Evolutionary conservation across 2,329 filamentous ascomycete genomes (phyloP), one percentile per base, ranked within the genome.

Genomic region (Botrytis elliptica): DNA sequence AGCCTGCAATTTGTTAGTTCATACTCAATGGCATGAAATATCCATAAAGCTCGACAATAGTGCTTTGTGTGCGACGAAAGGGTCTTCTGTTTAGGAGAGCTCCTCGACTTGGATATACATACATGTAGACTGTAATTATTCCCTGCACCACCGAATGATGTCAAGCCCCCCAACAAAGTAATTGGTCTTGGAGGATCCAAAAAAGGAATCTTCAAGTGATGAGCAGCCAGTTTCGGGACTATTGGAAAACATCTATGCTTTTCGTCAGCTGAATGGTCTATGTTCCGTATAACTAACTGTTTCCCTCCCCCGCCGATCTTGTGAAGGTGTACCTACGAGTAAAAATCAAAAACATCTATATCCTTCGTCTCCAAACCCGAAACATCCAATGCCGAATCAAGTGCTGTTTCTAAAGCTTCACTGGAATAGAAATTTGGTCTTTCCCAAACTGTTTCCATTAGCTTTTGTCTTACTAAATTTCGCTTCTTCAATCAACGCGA

Each of bases 51-150:
- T 62, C 14, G 29, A 12, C 0, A 36, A 36, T 6, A 62, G 10
- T 1, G 20, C 33, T 38, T 25, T 9, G 36, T 38, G 20, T n/a
- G 12, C 33, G 36, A 36, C 29, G 10, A 14, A 22, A 25, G 2
- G 2, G 10, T 2, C 12, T 25, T 38, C 20, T 38, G 25, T 22
- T 10, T 8, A 46, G n/a, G 1, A 18, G 20, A 42, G 46, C 1
- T 14, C 0, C 1, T 9, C 60, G 20, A 33, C 16, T 49, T 20
- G 10, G 59, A 9, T 52, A 81, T 60, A n/a, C 83, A 78, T 80
- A 87, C 89, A 82, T 92, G 90, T 86, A 92, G 89, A 0, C 88
- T 90, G 74, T 92, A 92, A 72, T 92, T 92, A 75, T 92, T 92
- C 0, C 90, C 90, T 9, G 91, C 90, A 0, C 90, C 91, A 0